Conservation (phyloP, 768 basidiomycete genomes). For the Tephrocybe sp. region DNA sequence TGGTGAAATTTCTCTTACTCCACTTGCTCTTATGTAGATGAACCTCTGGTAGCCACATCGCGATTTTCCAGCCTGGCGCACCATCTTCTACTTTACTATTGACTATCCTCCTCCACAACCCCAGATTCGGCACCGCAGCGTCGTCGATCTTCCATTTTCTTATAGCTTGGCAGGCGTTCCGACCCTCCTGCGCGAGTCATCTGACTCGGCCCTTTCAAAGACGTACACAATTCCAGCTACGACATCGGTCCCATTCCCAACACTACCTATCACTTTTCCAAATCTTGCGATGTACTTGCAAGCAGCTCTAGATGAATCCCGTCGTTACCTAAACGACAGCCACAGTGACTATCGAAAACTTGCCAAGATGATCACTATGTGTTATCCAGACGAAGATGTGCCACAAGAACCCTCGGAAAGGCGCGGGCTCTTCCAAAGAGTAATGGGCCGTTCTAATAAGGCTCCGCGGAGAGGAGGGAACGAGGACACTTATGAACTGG, state of each 20-base stretch:
- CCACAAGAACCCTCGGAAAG: conserved; percentile 29
- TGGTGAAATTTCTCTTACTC: neutral
- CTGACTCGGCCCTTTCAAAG: conserved; percentile 63
- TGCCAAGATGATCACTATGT: conserved; percentile 64
- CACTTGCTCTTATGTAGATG: neutral
- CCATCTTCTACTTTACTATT: conserved; percentile 73
- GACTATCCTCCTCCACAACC: conserved; percentile 61
- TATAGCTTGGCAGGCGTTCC: conserved; percentile 62
- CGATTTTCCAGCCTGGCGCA: conserved; percentile 62
- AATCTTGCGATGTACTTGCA: conserved; percentile 75
- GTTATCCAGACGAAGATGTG: conserved; percentile 51
- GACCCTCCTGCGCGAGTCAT: conserved; percentile 57
- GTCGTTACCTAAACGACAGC: conserved; percentile 56
- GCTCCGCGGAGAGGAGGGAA: conserved; percentile 53
- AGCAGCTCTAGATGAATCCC: conserved; percentile 65
- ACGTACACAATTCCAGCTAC: conserved; percentile 70
- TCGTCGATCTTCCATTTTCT: conserved; percentile 68
- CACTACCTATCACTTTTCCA: conserved; percentile 72
- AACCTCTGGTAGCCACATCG: conserved; percentile 52
- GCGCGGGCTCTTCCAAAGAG: conserved; percentile 55
- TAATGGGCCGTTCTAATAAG: conserved; percentile 51
- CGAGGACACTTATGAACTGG: conserved; percentile 77
- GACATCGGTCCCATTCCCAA: conserved; percentile 57
- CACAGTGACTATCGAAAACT: conserved; percentile 62
- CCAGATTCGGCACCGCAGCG: conserved; percentile 43